Evolutionary conservation across 192 early-diverging fungal species (phyloP), one percentile per base, ranked within the genome.

Genomic region (Coemansia sp.): DNA sequence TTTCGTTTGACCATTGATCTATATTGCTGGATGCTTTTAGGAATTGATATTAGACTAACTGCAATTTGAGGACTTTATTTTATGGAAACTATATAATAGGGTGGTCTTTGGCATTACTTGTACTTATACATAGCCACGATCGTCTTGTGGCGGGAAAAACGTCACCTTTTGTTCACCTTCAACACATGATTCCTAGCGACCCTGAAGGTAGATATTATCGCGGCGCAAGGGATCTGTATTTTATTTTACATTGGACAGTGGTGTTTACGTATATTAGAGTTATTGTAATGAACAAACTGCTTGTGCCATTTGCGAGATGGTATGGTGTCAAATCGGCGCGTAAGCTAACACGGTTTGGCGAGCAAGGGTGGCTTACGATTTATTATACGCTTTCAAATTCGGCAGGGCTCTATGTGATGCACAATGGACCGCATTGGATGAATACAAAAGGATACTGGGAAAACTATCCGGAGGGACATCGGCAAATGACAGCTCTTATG

Each of bases 191-290:
- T n/a, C 57, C 72, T 8, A 63, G 59, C 29, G 78, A 75, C 53
- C 32, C 59, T 29, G 68, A 80, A 70, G 78, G 69, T 31, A 57
- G 79, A 31, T 82, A 73, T 60, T 55, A 66, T 22, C 79, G 79
- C 61, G 79, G 79, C 19, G 5, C 20, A 10, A 22, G 42, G 32
- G 82, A 84, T 54, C 19, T 66, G 22, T 84, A 77, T 39, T 87
- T 85, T 66, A 78, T 89, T 21, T 27, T 52, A 36, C 84, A 87
- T 75, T 91, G 88, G 87, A 75, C 87, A 42, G 64, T 90, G 10
- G 78, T 76, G 19, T 93, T 90, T 57, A 93, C 91, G 23, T 84
- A 87, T n/a, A 64, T 89, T 24, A 85, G 91, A 19, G 86, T 85
- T 19, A 57, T 52, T 17, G 54, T 70, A 29, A 84, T 84, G 71